Conservation (phyloP, 495 filamentous ascomycete genomes). For the Xeromyces bisporus region DNA sequence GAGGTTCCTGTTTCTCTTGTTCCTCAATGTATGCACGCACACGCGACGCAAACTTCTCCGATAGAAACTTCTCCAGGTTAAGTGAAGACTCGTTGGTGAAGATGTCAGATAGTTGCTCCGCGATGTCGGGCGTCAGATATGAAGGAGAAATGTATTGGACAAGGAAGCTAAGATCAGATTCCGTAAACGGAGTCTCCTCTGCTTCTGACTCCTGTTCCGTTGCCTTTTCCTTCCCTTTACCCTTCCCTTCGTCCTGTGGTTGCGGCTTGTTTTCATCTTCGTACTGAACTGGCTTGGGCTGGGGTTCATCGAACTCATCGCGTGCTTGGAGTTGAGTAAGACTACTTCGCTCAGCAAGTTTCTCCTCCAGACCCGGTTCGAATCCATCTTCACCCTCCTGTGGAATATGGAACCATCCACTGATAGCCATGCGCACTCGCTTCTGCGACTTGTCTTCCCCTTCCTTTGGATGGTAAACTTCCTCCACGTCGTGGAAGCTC, state of each 20-base stretch:
- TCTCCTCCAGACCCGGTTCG: conserved; percentile 72
- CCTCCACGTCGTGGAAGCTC: conserved; percentile 98
- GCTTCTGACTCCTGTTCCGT: conserved; percentile 23
- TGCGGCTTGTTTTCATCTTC: conserved; percentile 8
- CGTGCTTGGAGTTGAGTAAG: conserved; percentile 83
- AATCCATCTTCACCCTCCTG: conserved; percentile 92
- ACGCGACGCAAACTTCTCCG: conserved; percentile 50
- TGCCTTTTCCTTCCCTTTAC: conserved; percentile 32
- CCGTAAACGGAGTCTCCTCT: conserved; percentile 41
- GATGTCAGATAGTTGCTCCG: conserved; percentile 59
- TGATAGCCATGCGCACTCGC: conserved; percentile 89
- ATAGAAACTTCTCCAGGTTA: conserved; percentile 59
- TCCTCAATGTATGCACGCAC: conserved; percentile 51
- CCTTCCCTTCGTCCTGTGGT: conserved; percentile 17
- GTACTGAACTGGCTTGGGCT: conserved; percentile 37
- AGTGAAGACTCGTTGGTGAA: conserved; percentile 74
- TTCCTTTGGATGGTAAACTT: conserved; percentile 64
- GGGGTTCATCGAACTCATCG: conserved; percentile 70
- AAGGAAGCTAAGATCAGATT: conserved; percentile 68
- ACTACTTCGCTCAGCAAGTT: conserved; percentile 71
- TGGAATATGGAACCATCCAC: conserved; percentile 98
- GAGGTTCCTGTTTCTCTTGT: conserved; percentile 36
- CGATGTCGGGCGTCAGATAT: conserved; percentile 86
- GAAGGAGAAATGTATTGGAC: conserved; percentile 75
- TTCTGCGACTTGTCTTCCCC: conserved; percentile 46